Percentiles rank a stretch among this genome's conserved stretches.
Evolutionary conservation across 495 filamentous ascomycete species (phyloP).

Genomic region (Lasiosphaeria ovina): DNA sequence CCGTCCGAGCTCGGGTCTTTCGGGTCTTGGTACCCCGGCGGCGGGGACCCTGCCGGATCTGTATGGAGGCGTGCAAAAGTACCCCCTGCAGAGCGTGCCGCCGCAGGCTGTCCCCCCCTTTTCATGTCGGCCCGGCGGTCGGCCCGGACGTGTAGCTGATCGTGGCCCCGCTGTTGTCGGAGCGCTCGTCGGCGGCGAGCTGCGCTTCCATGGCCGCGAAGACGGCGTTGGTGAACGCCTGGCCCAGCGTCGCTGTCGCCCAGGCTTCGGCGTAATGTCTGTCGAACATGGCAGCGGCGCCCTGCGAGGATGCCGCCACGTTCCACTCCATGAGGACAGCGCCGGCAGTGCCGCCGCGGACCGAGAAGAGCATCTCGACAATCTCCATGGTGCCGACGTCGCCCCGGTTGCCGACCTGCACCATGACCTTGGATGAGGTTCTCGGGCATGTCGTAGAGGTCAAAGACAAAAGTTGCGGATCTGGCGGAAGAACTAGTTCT

Average conservation of each 20-base stretch:
- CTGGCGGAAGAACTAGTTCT: too few relatives aligned
- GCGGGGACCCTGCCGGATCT: not conserved
- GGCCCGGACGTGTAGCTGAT: slow-evolving; percentile 2
- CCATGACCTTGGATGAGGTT: too few relatives aligned
- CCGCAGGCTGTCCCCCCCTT: slow-evolving; percentile 12
- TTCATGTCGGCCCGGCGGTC: not conserved
- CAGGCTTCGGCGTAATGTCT: slow-evolving; percentile 8
- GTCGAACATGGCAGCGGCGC: slow-evolving; percentile 29
- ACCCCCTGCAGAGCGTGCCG: slow-evolving; percentile 19
- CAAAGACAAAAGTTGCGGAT: too few relatives aligned
- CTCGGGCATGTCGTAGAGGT: too few relatives aligned
- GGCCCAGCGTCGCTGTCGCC: not conserved
- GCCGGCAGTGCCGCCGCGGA: slow-evolving; percentile 29
- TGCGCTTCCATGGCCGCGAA: not conserved
- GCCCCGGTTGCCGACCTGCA: slow-evolving; percentile 50
- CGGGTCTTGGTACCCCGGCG: slow-evolving; percentile 12
- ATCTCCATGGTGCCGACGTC: slow-evolving; percentile 53
- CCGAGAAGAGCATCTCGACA: slow-evolving; percentile 41
- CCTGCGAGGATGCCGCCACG: slow-evolving; percentile 8
- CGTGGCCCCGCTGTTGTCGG: not conserved
- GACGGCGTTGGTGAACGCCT: not conserved
- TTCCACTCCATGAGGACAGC: slow-evolving; percentile 40
- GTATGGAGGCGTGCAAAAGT: slow-evolving; percentile 12
- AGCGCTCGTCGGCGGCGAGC: not conserved
- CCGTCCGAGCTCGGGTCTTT: slow-evolving; percentile 13